Conservation (phyloP, 352 stramenopile genomes). For the Thalassiosira oceanica region DNA sequence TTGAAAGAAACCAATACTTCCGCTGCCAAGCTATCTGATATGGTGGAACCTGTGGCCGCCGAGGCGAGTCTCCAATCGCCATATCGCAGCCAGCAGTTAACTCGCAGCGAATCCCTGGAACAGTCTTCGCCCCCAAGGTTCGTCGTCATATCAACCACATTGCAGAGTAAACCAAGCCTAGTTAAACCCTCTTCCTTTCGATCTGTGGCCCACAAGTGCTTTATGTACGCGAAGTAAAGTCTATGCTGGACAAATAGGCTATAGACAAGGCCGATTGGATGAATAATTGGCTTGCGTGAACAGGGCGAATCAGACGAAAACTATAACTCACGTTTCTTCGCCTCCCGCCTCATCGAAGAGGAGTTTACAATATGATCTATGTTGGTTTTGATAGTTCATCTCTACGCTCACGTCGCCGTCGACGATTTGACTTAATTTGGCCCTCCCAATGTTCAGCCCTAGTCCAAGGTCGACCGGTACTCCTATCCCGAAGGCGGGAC, state of each 20-base stretch:
- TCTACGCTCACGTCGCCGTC: constrained; percentile 49
- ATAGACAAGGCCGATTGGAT: not conserved
- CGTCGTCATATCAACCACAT: constrained; percentile 63
- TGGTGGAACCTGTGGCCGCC: constrained; percentile 34
- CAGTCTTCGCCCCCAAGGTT: constrained; percentile 37
- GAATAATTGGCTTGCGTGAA: not conserved
- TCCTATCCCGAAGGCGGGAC: constrained; percentile 72
- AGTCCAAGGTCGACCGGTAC: constrained; percentile 46
- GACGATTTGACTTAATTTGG: constrained; percentile 64
- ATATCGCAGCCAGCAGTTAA: constrained; percentile 78
- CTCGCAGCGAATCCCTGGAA: constrained; percentile 56
- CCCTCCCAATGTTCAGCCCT: no score
- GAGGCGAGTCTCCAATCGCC: constrained; percentile 78
- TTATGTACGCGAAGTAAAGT: constrained; percentile 92
- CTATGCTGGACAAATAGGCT: constrained; percentile 86
- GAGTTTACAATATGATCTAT: constrained; percentile 63
- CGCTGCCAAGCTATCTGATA: constrained; percentile 65
- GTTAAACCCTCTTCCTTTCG: constrained; percentile 85
- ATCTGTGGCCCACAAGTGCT: constrained; percentile 91
- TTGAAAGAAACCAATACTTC: constrained; percentile 77
- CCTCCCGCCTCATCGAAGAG: constrained; percentile 66
- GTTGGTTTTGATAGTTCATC: constrained; percentile 57
- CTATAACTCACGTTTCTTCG: constrained; percentile 56
- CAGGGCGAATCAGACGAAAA: not conserved
- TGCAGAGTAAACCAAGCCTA: constrained; percentile 84